Conservation (phyloP, 306 rosid genomes). For the Nissolia schottii region DNA sequence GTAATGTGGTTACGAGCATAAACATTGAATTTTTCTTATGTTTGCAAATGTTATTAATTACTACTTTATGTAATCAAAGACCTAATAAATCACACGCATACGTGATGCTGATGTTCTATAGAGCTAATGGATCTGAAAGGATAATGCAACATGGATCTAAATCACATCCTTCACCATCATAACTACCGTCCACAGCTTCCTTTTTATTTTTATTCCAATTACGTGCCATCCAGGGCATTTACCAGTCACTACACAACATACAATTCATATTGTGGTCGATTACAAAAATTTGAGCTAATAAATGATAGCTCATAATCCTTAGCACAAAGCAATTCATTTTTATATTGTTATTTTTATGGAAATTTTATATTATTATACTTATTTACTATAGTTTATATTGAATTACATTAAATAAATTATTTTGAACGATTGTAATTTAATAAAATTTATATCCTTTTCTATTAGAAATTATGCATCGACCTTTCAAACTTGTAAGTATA, state of each 20-base stretch:
- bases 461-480: not conserved
- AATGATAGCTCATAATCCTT: not conserved
- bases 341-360: not conserved
- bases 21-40: too few relatives aligned
- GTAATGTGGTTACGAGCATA: not conserved
- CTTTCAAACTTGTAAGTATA: not conserved
- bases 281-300: too few relatives aligned
- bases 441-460: not conserved
- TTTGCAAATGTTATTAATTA: not conserved
- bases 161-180: constrained; percentile 13
- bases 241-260: not conserved
- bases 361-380: not conserved
- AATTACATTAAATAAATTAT: not conserved
- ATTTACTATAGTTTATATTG: not conserved
- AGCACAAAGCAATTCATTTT: not conserved
- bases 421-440: not conserved
- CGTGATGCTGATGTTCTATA: not conserved
- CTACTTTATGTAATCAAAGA: not conserved
- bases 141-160: not conserved
- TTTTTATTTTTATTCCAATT: constrained; percentile 6
- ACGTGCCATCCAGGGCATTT: constrained; percentile 17
- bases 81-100: not conserved
- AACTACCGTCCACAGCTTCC: constrained; percentile 2
- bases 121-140: not conserved
- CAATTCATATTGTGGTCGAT: not conserved